Evolutionary conservation across 2,329 filamentous ascomycete genomes (phyloP).

Genomic region (Blastomyces silverae): DNA sequence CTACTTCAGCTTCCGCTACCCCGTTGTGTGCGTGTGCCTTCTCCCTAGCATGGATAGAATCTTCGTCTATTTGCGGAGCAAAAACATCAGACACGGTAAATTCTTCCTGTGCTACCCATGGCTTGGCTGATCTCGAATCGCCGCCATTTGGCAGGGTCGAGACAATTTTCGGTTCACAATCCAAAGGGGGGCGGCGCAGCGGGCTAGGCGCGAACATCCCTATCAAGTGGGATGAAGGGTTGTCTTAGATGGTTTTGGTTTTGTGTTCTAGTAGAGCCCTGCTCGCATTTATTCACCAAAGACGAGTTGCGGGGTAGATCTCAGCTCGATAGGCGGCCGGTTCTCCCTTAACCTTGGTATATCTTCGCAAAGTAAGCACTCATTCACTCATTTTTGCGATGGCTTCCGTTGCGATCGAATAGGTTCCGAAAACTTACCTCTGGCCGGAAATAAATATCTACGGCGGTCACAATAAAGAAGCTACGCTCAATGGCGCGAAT

Average conservation of each 20-base stretch:
- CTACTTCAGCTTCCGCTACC: background rate
- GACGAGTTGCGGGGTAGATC: background rate
- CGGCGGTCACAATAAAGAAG: slow-evolving; percentile 14
- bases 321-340: background rate
- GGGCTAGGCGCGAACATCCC: slow-evolving; percentile 16
- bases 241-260: background rate
- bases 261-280: background rate
- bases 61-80: slow-evolving; percentile 19
- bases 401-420: background rate
- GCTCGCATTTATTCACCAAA: slow-evolving; percentile 2
- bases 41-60: background rate
- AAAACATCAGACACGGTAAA: slow-evolving; percentile 23
- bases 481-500: slow-evolving; percentile 15
- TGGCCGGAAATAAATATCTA: slow-evolving; percentile 3
- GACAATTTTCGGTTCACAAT: slow-evolving; percentile 16
- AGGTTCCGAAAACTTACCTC: background rate
- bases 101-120: slow-evolving; percentile 20
- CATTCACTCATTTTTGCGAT: background rate
- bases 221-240: background rate
- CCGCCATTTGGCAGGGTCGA: slow-evolving; percentile 10
- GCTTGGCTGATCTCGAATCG: slow-evolving; percentile 12
- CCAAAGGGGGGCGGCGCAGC: slow-evolving; percentile 11
- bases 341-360: background rate
- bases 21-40: background rate
- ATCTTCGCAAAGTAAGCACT: slow-evolving; percentile 9